phyloP scores from a whole-genome alignment of 179 eudicot genomes.

The Corrigiola litoralis region DNA sequence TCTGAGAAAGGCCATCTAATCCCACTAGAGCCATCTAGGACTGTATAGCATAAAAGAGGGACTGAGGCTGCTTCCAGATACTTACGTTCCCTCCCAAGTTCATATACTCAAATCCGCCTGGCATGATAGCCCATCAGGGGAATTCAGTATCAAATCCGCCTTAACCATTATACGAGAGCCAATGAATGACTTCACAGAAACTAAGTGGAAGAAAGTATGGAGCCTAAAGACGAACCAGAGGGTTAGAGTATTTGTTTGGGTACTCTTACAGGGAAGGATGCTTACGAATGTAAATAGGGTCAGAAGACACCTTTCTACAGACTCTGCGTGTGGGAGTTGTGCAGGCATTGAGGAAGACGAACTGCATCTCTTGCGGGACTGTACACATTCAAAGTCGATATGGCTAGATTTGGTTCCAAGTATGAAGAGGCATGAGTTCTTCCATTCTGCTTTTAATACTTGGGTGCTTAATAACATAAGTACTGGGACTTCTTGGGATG shows the following conservation, averaged over 20 bases:
- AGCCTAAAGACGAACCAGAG: no score
- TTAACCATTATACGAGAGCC: no score
- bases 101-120: no score
- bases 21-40: no score
- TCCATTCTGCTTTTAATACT: background rate
- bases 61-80: no score
- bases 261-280: background rate
- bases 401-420: background rate
- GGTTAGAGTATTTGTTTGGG: background rate
- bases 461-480: background rate
- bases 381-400: background rate
- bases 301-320: background rate
- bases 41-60: no score
- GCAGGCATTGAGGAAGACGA: background rate
- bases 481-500: background rate
- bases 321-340: background rate
- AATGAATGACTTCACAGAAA: no score
- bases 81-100: no score
- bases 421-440: background rate
- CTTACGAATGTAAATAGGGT: background rate
- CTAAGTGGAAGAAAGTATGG: no score
- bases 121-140: no score
- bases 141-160: no score
- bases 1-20: no score
- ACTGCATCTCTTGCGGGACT: background rate